phyloP scores from a whole-genome alignment of 768 basidiomycete genomes.

The Gautieria morchelliformis region DNA sequence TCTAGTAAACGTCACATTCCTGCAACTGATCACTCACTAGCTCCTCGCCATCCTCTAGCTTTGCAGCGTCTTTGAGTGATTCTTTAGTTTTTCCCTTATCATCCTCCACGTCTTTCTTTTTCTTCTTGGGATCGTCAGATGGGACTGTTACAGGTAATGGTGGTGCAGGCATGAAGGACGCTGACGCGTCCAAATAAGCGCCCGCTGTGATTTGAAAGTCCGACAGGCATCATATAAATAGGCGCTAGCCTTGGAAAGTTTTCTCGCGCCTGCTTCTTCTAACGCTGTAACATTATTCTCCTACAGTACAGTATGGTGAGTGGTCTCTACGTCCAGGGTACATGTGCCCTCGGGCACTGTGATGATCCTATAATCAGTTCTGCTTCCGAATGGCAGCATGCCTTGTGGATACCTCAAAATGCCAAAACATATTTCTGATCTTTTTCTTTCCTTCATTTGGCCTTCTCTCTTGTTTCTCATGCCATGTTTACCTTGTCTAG shows the following conservation, averaged over 20 bases:
- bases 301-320: too few species aligned
- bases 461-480: neutral
- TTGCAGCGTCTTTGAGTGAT: conserved; percentile 20
- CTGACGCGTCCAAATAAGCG: conserved; percentile 4
- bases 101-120: conserved; percentile 42
- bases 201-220: neutral
- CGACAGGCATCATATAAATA: too few species aligned
- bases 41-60: conserved; percentile 48
- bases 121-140: conserved; percentile 70
- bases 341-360: neutral
- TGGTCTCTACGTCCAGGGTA: too few species aligned
- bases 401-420: conserved; percentile 6
- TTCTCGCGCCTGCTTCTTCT: too few species aligned
- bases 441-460: neutral
- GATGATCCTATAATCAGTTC: conserved; percentile 9
- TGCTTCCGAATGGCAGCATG: conserved; percentile 9
- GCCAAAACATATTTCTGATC: conserved; percentile 7
- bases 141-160: conserved; percentile 31
- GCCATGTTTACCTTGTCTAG: neutral
- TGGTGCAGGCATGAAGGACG: conserved; percentile 8
- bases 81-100: conserved; percentile 25
- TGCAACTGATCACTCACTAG: conserved; percentile 46
- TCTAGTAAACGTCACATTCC: neutral
- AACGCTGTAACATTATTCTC: too few species aligned
- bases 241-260: too few species aligned